phyloP scores from a whole-genome alignment of 2,329 filamentous ascomycete species.

The Chaetomium sp. region DNA sequence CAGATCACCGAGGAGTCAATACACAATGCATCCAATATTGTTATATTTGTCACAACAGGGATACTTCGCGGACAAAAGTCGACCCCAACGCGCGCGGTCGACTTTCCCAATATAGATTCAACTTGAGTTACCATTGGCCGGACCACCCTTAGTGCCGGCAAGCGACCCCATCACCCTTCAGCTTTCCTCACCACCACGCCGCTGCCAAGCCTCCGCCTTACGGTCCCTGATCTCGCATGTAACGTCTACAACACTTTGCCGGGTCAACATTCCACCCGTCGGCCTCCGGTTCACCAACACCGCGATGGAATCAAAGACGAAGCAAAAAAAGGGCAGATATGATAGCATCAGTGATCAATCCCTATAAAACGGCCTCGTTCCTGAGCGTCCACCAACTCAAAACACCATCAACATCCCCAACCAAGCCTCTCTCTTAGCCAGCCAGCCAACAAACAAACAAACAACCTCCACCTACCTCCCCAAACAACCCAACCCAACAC shows the following conservation, averaged over 20 bases:
- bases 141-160: background rate
- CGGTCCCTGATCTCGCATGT: background rate
- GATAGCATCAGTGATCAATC: background rate
- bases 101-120: background rate
- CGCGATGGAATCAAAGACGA: background rate
- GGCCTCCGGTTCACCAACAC: background rate
- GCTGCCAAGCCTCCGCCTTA: background rate
- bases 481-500: background rate
- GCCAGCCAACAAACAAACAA: background rate
- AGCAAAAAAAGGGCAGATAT: background rate
- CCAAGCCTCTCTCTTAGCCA: background rate
- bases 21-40: background rate
- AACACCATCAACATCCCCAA: background rate
- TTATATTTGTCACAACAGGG: background rate
- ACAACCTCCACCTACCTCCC: background rate
- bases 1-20: background rate
- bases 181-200: background rate
- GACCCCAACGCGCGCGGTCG: background rate
- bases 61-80: background rate
- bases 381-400: background rate
- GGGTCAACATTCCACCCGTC: constrained; percentile 8
- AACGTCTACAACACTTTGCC: background rate
- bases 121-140: background rate
- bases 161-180: background rate
- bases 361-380: background rate